Conservation (phyloP, 1,284 basidiomycete genomes). For the Puccinia sorghi region DNA sequence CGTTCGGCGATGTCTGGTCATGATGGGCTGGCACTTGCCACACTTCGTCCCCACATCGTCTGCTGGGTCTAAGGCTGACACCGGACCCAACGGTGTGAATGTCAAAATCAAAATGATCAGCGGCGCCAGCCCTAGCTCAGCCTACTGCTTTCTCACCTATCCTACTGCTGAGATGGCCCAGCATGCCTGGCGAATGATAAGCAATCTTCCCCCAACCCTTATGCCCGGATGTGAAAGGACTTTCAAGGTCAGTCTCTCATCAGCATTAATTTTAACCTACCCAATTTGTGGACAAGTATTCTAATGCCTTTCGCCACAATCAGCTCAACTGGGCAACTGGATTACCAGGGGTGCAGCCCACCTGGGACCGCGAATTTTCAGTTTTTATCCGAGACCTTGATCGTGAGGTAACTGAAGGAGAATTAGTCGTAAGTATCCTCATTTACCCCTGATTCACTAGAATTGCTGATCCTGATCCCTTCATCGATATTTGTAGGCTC, state of each 20-base stretch:
- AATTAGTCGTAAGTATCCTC: conserved; percentile 65
- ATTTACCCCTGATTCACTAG: not conserved
- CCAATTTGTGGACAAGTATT: conserved; percentile 61
- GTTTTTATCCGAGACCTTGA: conserved; percentile 88
- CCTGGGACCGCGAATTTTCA: conserved; percentile 70
- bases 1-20: conserved; percentile 67
- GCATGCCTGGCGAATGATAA: conserved; percentile 61
- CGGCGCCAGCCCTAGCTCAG: conserved; percentile 68
- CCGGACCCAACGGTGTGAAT: conserved; percentile 68
- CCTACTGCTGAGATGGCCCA: conserved; percentile 70
- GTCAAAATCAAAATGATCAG: conserved; percentile 63
- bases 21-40: conserved; percentile 53
- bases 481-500: conserved; percentile 59
- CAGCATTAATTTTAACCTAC: not conserved
- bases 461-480: conserved; percentile 3
- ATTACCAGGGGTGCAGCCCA: conserved; percentile 58
- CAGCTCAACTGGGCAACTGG: conserved; percentile 77
- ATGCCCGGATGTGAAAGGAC: conserved; percentile 63
- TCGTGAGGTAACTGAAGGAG: conserved; percentile 83
- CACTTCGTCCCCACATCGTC: conserved; percentile 36
- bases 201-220: conserved; percentile 62
- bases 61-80: conserved; percentile 66
- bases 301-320: conserved; percentile 68
- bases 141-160: conserved; percentile 83
- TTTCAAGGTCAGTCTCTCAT: conserved; percentile 54